Percentiles rank a stretch among this genome's conserved stretches.
These are phyloP conservation scores for Aspergillus coremiiformis DNA, from an alignment of 495 filamentous ascomycete species.

Conservation along the genomic window DNA sequence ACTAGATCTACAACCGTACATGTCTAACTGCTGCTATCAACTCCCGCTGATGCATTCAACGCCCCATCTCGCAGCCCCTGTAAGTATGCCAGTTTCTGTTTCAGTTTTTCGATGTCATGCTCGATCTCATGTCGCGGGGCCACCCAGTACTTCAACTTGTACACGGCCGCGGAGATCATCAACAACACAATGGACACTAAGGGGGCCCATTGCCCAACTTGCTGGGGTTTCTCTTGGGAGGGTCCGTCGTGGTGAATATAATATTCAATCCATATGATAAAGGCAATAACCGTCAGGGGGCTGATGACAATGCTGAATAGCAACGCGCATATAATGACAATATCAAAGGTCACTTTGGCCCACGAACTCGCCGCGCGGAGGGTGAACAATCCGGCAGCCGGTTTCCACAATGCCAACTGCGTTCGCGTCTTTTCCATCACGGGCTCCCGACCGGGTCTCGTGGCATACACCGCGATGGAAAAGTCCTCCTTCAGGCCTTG, in stretches of 20 bases:
- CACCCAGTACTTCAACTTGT: slow-evolving; percentile 23
- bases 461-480: not conserved
- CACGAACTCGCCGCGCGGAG: slow-evolving; percentile 8
- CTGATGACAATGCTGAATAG: slow-evolving; percentile 30
- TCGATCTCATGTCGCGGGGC: slow-evolving; percentile 23
- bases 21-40: too few relatives aligned
- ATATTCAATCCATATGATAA: slow-evolving; percentile 29
- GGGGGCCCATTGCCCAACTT: slow-evolving; percentile 32
- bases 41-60: too few relatives aligned
- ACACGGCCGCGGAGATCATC: slow-evolving; percentile 22
- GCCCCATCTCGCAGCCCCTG: slow-evolving; percentile 1
- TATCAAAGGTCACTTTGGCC: slow-evolving; percentile 12
- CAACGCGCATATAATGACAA: slow-evolving; percentile 16
- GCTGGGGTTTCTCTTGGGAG: slow-evolving; percentile 21
- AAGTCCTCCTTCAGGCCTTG: slow-evolving; percentile 18
- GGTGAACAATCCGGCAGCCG: slow-evolving; percentile 5
- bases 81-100: slow-evolving; percentile 12
- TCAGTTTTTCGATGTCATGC: slow-evolving; percentile 14
- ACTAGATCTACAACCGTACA: too few relatives aligned
- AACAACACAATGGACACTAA: slow-evolving; percentile 22
- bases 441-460: not conserved
- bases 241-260: slow-evolving; percentile 29
- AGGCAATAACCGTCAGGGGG: slow-evolving; percentile 27
- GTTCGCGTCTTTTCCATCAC: not conserved
- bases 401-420: not conserved